Conservation (phyloP, 768 basidiomycete species). For the Leucocoprinus leucothites region DNA sequence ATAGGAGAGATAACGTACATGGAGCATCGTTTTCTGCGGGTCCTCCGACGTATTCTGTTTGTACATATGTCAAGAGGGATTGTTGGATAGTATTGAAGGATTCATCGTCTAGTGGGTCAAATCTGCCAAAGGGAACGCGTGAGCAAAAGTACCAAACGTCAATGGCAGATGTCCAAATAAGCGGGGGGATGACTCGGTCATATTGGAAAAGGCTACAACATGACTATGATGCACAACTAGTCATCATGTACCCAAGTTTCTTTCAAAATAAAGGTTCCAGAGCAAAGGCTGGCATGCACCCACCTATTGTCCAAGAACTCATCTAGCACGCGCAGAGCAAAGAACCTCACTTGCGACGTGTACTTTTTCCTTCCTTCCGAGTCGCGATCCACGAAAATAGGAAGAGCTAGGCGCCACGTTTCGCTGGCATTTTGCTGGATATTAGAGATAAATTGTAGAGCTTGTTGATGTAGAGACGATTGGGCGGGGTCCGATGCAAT, state of each 20-base stretch:
- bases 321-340: slow-evolving; percentile 75
- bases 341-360: slow-evolving; percentile 72
- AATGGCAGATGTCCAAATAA: not conserved
- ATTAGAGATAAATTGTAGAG: slow-evolving; percentile 75
- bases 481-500: slow-evolving; percentile 84
- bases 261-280: not conserved
- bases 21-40: slow-evolving; percentile 76
- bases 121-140: slow-evolving; percentile 33
- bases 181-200: not conserved
- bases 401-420: slow-evolving; percentile 80
- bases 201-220: not conserved
- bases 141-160: not conserved
- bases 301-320: slow-evolving; percentile 83
- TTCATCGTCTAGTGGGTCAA: slow-evolving; percentile 66
- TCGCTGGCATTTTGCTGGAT: slow-evolving; percentile 73
- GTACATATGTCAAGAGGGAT: slow-evolving; percentile 77
- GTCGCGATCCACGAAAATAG: slow-evolving; percentile 64
- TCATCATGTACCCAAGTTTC: slow-evolving; percentile 1
- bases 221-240: slow-evolving; percentile 1
- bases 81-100: slow-evolving; percentile 72
- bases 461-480: slow-evolving; percentile 74
- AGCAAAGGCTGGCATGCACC: slow-evolving; percentile 27
- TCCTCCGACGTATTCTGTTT: slow-evolving; percentile 85
- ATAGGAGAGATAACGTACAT: slow-evolving; percentile 57
- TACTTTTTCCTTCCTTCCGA: slow-evolving; percentile 65